Evolutionary conservation across 306 rosid genomes (phyloP).

Genomic region (Geum urbanum): DNA sequence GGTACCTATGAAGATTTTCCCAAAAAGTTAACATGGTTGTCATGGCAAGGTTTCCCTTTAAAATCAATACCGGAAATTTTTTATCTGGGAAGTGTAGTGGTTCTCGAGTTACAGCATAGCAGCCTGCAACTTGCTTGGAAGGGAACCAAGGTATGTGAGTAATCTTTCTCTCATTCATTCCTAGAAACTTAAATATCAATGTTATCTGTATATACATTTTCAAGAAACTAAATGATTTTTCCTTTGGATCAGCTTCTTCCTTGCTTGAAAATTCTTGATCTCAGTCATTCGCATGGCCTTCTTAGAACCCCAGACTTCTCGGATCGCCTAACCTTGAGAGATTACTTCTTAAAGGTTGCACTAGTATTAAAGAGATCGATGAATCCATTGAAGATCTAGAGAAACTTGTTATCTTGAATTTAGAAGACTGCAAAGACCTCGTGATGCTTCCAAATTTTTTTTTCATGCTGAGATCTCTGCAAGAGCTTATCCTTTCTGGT

Average conservation of each 20-base stretch:
- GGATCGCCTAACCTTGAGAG: not conserved
- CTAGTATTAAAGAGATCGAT: not conserved
- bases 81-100: slow-evolving; percentile 13
- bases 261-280: not conserved
- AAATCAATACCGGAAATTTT: not conserved
- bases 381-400: slow-evolving; percentile 9
- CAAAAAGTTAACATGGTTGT: not conserved
- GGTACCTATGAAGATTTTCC: not conserved
- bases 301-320: not conserved
- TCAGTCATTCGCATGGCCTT: slow-evolving; percentile 2
- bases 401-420: not conserved
- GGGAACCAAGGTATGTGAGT: not conserved
- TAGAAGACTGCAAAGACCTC: slow-evolving; percentile 1
- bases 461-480: slow-evolving; percentile 10
- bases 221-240: not conserved
- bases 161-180: not conserved
- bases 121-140: slow-evolving; percentile 1
- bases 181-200: too few species aligned
- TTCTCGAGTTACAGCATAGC: slow-evolving; percentile 10
- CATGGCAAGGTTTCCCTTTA: not conserved
- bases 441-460: not conserved
- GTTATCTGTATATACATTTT: too few species aligned
- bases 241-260: not conserved
- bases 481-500: slow-evolving; percentile 1
- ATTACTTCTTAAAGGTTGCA: slow-evolving; percentile 6